Base-by-base conservation (phyloP, 129 eudicot species). In the Glebionis coronaria region DNA sequence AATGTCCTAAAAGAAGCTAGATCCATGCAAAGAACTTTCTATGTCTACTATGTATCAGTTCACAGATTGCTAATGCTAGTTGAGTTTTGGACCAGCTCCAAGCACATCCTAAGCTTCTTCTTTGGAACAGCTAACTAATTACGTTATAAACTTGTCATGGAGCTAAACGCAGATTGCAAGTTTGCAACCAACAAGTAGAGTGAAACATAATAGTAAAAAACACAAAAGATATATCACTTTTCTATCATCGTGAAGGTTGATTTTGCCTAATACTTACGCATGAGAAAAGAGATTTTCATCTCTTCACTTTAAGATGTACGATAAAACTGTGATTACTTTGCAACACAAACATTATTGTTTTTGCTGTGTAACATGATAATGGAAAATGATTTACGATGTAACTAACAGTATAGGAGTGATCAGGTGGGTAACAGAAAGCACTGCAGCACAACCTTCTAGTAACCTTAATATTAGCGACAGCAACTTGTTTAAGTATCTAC, bases 401-500 rank as follows among this genome's bases (percentile, higher is more conserved):
- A 49, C 44, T 50, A 15, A 38, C 27, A 28, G 47, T 50, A 66
- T 66, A 15, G 25, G 40, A 23, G n/a, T n/a, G n/a, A n/a, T n/a
- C n/a, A n/a, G n/a, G 46, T 49, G 57, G 28, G 27, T 27, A n/a
- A 50, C 15, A 35, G 7, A 12, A 13, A 27, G 58, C 58, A 66
- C 31, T 66, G 60, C 60, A 49, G 56, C 58, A 66, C 46, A 66
- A 28, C 27, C 58, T 44, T 66, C 29, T 15, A 66, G 71, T 49
- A 50, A n/a, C 18, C 45, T 47, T 65, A 19, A 4, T 8, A 28
- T 12, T 12, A 49, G 9, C 5, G 69, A 8, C 14, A 65, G 46
- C 71, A 16, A 15, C 58, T 12, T 25, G 70, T 50, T 35, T 31
- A 31, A 35, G 6, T 7, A 35, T 35, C 9, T 7, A 35, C 10